Base-by-base conservation (phyloP, 768 basidiomycete species). In the Boletus rubropictus region DNA sequence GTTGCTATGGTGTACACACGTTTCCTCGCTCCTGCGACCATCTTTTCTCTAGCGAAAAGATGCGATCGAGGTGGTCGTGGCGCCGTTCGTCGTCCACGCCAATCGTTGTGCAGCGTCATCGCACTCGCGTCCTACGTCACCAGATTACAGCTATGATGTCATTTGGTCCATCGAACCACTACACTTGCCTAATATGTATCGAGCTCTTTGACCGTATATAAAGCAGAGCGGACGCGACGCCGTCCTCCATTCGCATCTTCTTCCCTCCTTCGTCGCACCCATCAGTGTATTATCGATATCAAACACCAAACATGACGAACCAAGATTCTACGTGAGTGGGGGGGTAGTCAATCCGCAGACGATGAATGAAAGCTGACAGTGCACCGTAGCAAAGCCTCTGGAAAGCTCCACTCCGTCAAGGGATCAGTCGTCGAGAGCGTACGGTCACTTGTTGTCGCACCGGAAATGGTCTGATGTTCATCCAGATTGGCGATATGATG, bases 401-500 rank as follows among this genome's bases (percentile, higher is more conserved):
- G 69, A 21, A 60, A 67, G 42, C 52, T 49, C n/a, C 70, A 72
- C 45, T 69, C 72, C 2, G 27, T 60, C 18, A 74, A 72, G 57
- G 72, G 71, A 3, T 54, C 66, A 14, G 32, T 50, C 17, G 60
- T 70, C 8, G 68, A 71, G 52, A 50, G 46, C 42, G 72, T 73
- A 39, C 8, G 58, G 34, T 34, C 4, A 14, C 5, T 4, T 5
- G 4, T 31, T 38, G 4, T 12, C 3, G 14, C 3, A 3, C 6
- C 9, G 4, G 18, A n/a, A 14, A 2, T 3, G 7, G 2, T 5
- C 27, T 39, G 25, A 50, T 22, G n/a, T 42, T 17, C 38, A 5
- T n/a, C 3, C 32, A 67, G 57, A 55, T 72, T 42, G 78, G 77
- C 44, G 68, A 79, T 44, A 11, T 69, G 53, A 69, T 66, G 18